Evolutionary conservation across 1,139 yeast species (phyloP).

Genomic region (Geotrichum europaeum): DNA sequence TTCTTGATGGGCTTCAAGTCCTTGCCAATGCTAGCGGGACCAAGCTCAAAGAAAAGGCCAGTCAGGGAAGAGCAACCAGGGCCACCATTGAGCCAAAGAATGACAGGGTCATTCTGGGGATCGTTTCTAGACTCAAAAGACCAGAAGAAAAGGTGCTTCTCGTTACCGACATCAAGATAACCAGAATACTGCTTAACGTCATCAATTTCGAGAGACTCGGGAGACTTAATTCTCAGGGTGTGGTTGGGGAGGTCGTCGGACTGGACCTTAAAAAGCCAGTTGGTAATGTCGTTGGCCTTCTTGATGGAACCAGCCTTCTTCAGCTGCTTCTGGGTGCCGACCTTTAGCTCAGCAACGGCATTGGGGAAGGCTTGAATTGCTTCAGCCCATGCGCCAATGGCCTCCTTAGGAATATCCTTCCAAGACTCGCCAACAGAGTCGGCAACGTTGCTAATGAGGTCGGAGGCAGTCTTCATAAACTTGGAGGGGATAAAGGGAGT

Average conservation of each 20-base stretch:
- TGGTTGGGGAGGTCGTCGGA: slow-evolving; percentile 17
- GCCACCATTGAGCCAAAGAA: slow-evolving; percentile 87
- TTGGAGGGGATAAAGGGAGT: slow-evolving; percentile 8
- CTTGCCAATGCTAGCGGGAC: slow-evolving; percentile 68
- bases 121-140: slow-evolving; percentile 86
- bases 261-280: slow-evolving; percentile 16
- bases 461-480: slow-evolving; percentile 10
- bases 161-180: slow-evolving; percentile 77
- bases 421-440: slow-evolving; percentile 25
- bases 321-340: slow-evolving; percentile 13
- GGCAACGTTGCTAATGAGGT: slow-evolving; percentile 23
- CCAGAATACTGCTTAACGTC: slow-evolving; percentile 73
- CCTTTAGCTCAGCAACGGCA: slow-evolving; percentile 17
- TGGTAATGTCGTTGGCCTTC: slow-evolving; percentile 8
- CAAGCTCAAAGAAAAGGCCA: slow-evolving; percentile 87
- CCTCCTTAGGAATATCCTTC: slow-evolving; percentile 27
- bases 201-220: slow-evolving; percentile 65
- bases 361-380: slow-evolving; percentile 20
- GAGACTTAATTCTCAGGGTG: slow-evolving; percentile 42
- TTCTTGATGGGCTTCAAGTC: slow-evolving; percentile 66
- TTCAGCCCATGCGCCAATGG: slow-evolving; percentile 30
- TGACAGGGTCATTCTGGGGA: slow-evolving; percentile 76
- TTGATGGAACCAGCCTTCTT: not conserved
- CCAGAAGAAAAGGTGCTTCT: slow-evolving; percentile 82
- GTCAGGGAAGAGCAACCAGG: slow-evolving; percentile 89